phyloP scores from a whole-genome alignment of 176 grass and related monocot genomes.

The sorghum (Sorghum bicolor) region DNA sequence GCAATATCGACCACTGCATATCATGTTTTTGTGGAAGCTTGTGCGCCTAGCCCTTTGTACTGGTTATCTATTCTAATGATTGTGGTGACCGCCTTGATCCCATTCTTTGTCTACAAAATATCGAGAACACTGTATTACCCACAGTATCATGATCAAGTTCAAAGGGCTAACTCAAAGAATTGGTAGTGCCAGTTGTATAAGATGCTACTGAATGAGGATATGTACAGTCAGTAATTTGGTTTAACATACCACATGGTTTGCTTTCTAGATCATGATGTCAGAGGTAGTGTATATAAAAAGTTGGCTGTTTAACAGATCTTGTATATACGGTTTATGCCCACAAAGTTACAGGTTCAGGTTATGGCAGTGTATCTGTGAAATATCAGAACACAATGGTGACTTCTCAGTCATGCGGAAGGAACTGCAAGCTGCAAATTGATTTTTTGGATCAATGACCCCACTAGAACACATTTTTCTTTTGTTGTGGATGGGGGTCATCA shows the following conservation, averaged over 20 bases:
- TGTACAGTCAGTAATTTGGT: neutral
- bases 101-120: constrained; percentile 50
- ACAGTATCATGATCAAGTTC: constrained; percentile 53
- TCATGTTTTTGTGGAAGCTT: constrained; percentile 66
- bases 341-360: neutral
- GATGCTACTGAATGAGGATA: neutral
- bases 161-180: constrained; percentile 48
- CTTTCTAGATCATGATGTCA: neutral
- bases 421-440: neutral
- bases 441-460: neutral
- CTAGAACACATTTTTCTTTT: neutral
- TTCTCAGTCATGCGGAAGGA: neutral
- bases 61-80: constrained; percentile 76
- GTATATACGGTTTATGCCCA: neutral
- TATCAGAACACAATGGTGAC: neutral
- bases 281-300: constrained; percentile 3
- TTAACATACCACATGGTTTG: neutral
- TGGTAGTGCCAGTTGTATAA: constrained; percentile 12
- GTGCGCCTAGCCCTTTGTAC: constrained; percentile 56
- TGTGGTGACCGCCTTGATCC: constrained; percentile 63
- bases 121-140: constrained; percentile 58
- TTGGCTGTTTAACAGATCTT: neutral
- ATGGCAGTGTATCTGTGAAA: neutral
- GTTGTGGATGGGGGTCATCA: neutral
- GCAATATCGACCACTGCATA: constrained; percentile 52